A percentile compares a stretch with the other conserved stretches of the same genome.
These are phyloP conservation scores for Paratinospora sagittata DNA, from an alignment of 164 flowering plant genomes.

Conservation along the genomic window DNA sequence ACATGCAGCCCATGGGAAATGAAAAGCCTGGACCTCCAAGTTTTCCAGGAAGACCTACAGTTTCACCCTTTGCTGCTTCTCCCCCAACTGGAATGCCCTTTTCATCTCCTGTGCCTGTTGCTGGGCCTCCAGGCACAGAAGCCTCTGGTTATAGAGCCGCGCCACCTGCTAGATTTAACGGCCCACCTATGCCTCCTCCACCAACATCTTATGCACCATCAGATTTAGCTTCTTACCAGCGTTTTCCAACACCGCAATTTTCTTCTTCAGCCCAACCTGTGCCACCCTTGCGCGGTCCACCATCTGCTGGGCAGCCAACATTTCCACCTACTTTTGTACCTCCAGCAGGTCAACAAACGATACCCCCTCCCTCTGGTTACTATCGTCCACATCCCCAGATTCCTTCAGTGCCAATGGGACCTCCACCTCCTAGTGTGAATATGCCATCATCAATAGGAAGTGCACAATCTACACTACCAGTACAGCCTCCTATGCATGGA, in stretches of 20 bases:
- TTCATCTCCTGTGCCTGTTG: slow-evolving; percentile 35
- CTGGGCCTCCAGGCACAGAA: slow-evolving; percentile 21
- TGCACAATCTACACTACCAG: slow-evolving; percentile 29
- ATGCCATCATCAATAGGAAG: slow-evolving; percentile 24
- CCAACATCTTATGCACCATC: slow-evolving; percentile 38
- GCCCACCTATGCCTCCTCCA: slow-evolving; percentile 38
- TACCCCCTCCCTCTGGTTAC: slow-evolving; percentile 26
- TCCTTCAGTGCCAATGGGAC: slow-evolving; percentile 53
- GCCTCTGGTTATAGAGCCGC: slow-evolving; percentile 31
- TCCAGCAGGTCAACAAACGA: slow-evolving; percentile 28
- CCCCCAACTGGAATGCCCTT: slow-evolving; percentile 44
- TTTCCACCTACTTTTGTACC: slow-evolving; percentile 33
- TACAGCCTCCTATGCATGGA: slow-evolving; percentile 45
- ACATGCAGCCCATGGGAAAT: slow-evolving; percentile 52
- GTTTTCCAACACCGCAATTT: slow-evolving; percentile 36
- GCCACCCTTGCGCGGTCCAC: slow-evolving; percentile 28
- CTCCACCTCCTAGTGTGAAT: slow-evolving; percentile 36
- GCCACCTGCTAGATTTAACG: slow-evolving; percentile 39
- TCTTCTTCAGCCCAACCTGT: slow-evolving; percentile 36
- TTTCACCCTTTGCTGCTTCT: slow-evolving; percentile 21
- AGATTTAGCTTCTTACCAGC: slow-evolving; percentile 38
- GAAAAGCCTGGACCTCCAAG: slow-evolving; percentile 45
- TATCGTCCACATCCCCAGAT: slow-evolving; percentile 35
- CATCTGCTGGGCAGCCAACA: slow-evolving; percentile 33
- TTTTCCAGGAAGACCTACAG: slow-evolving; percentile 19